Evolutionary conservation across 2,329 filamentous ascomycete species (phyloP), one percentile per base, ranked within the genome.

Genomic region (Metarhizium sp.): DNA sequence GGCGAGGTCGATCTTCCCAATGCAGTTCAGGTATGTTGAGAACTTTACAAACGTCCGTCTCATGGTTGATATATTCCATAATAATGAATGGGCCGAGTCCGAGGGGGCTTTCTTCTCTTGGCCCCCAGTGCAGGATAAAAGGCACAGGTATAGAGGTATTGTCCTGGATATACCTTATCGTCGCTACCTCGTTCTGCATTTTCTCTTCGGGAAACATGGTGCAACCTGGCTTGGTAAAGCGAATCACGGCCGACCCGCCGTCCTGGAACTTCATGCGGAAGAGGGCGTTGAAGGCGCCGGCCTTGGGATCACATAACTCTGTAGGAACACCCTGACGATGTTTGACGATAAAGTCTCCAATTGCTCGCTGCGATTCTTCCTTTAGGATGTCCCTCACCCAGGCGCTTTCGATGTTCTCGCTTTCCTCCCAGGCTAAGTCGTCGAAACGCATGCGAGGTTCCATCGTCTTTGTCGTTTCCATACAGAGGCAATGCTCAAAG

Each of bases 181-280:
- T 34, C 18, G 59, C 59, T 11, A 60, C 55, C 49, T 60, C 59
- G 18, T 55, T 57, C 5, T 40, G 54, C 1, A 60, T 47, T 52
- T 58, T 59, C 42, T 60, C 54, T 20, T 59, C 54, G 16, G 57
- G 57, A 14, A 60, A 58, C 52, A 54, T 57, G 5, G 56, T 48
- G 25, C 32, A 51, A 6, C 54, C 54, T 2, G 59, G 54, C 18
- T 55, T 53, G 3, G 54, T 38, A 32, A 60, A 58, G 14, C 56
- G 53, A 2, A 56, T 56, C 13, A 58, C 34, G 49, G 45, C 54
- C 2, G 49, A 58, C 32, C 43, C 36, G 14, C 49, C 57, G 32
- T 56, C 57, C 11, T 43, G 50, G 18, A 54, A 58, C 30, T 58
- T 51, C 40, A 58, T 58, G 51, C 56, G 54, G 42, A 56, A 56